phyloP scores from a whole-genome alignment of 768 basidiomycete genomes.

The Udeniomyces megalosporus region DNA sequence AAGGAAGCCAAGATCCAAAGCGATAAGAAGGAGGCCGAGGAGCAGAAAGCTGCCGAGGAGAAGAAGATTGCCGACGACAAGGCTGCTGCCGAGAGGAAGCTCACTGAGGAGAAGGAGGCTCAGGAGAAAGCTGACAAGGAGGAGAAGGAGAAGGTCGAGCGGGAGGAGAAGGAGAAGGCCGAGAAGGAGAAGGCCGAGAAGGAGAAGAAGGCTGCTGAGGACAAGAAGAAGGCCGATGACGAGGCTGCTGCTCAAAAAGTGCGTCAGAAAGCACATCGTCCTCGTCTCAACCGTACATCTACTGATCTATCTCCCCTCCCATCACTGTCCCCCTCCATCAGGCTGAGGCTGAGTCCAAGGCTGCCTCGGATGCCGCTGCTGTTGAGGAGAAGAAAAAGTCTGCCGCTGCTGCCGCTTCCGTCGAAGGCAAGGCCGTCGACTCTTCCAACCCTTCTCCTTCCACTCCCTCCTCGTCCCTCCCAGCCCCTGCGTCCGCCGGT shows the following conservation, averaged over 20 bases:
- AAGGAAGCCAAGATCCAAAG: neutral
- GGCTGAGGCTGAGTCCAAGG: conserved; percentile 17
- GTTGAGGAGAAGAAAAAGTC: conserved; percentile 19
- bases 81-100: neutral
- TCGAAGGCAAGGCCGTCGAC: conserved; percentile 28
- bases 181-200: neutral
- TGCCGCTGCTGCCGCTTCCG: no score
- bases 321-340: neutral
- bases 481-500: conserved; percentile 19
- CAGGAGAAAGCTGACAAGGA: neutral
- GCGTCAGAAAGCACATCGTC: no score
- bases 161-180: conserved; percentile 2
- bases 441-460: conserved; percentile 17
- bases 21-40: neutral
- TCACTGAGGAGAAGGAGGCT: neutral
- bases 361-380: conserved; percentile 15
- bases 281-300: neutral
- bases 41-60: neutral
- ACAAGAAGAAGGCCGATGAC: conserved; percentile 18
- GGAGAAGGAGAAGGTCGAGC: neutral
- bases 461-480: conserved; percentile 22
- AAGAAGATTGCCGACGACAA: neutral
- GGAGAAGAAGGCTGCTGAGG: conserved; percentile 15
- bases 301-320: neutral
- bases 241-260: neutral